Evolutionary conservation across 768 basidiomycete species (phyloP).

Genomic region (Boletus fagicola): DNA sequence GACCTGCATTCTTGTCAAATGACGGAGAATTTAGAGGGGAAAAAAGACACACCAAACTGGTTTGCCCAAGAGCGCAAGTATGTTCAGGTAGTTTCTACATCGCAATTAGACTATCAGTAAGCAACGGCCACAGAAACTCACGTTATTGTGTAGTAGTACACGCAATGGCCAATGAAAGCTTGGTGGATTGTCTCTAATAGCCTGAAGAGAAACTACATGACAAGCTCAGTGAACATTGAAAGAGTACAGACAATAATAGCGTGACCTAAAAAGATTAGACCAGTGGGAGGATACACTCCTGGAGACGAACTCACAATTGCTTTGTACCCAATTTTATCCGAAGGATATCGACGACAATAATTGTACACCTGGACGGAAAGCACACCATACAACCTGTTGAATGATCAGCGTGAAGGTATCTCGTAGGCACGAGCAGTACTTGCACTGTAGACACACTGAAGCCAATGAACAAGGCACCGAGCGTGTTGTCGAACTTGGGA

Average conservation of each 20-base stretch:
- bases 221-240: not conserved
- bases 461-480: constrained; percentile 61
- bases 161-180: constrained; percentile 47
- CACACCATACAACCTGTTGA: constrained; percentile 47
- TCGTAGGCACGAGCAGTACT: constrained; percentile 5
- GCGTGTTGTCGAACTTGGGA: constrained; percentile 42
- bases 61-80: constrained; percentile 35
- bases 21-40: not conserved
- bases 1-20: constrained; percentile 40
- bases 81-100: constrained; percentile 41
- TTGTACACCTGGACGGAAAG: constrained; percentile 51
- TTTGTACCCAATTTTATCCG: constrained; percentile 52
- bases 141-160: constrained; percentile 57
- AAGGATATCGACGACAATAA: constrained; percentile 55
- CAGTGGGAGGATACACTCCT: not conserved
- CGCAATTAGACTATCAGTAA: constrained; percentile 3
- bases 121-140: constrained; percentile 29
- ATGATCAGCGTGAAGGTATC: constrained; percentile 27
- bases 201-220: constrained; percentile 31
- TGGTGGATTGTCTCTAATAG: constrained; percentile 48
- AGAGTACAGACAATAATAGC: constrained; percentile 31
- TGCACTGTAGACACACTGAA: constrained; percentile 47
- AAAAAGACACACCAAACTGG: constrained; percentile 43
- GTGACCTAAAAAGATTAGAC: constrained; percentile 27
- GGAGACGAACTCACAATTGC: constrained; percentile 42